Conservation (phyloP, 345 rosid genomes). For the Populus simonii region DNA sequence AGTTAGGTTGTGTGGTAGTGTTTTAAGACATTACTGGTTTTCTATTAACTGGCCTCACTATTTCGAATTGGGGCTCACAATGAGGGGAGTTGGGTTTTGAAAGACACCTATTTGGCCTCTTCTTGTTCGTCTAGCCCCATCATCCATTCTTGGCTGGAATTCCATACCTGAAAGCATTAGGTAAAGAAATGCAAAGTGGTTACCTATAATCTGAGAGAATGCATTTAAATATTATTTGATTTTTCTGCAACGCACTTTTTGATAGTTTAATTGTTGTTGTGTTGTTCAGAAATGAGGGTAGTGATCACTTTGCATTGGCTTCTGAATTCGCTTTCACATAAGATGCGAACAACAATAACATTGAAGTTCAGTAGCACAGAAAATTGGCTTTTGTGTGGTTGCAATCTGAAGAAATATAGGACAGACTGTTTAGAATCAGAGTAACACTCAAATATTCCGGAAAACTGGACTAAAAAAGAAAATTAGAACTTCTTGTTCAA, state of each 20-base stretch:
- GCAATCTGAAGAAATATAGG: neutral
- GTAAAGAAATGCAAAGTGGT: too few species aligned
- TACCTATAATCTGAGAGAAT: too few species aligned
- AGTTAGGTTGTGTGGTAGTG: neutral
- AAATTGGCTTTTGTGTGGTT: neutral
- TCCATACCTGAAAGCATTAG: too few species aligned
- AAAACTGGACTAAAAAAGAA: too few species aligned
- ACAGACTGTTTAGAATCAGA: too few species aligned
- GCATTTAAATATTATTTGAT: too few species aligned
- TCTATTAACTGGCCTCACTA: neutral
- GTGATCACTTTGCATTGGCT: slow-evolving; percentile 89
- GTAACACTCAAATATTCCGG: too few species aligned
- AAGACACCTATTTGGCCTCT: neutral
- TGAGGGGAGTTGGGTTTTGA: neutral
- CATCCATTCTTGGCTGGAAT: too few species aligned
- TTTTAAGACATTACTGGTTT: neutral
- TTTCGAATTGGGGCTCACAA: neutral
- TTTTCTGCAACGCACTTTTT: neutral
- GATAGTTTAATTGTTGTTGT: neutral
- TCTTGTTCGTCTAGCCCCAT: neutral
- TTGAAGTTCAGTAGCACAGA: slow-evolving; percentile 8
- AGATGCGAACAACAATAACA: slow-evolving; percentile 9
- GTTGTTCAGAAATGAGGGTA: slow-evolving; percentile 85
- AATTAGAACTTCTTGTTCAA: too few species aligned
- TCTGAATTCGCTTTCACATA: slow-evolving; percentile 64